Evolutionary conservation across 1,284 basidiomycete species (phyloP), one percentile per base, ranked within the genome.

Genomic region (Apiotrichum akiyoshidainum): DNA sequence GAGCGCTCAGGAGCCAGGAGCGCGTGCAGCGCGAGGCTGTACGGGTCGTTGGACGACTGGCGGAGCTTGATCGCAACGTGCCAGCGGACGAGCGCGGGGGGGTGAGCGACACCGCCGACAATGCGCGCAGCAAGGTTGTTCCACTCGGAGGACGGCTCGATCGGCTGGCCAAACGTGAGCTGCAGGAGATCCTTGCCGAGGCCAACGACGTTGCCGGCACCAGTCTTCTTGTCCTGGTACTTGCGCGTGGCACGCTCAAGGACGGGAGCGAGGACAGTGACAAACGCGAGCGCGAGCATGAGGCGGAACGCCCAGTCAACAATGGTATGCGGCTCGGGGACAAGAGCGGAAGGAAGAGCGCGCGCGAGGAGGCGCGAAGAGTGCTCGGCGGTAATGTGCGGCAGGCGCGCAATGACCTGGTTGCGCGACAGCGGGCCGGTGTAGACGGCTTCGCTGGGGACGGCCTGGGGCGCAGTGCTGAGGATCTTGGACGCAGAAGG

Each of bases 371-470:
- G 63, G n/a, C 72, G 65, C 7, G 71, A 68, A 31, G 62, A 59
- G 55, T 76, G 74, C 55, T 76, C 71, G 17, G 74, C 74, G 13
- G 68, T 71, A 51, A 76, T 72, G 33, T 75, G 61, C 0, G 74
- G 74, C 9, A 76, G 55, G 21, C 67, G 62, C 0, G 68, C 49
- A 33, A 76, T 57, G 41, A 75, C 67, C 54, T 75, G 68, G 33
- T 57, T 51, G 5, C 63, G 67, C 10, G 65, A 58, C 49, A 62
- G 31, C 16, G 40, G 41, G 41, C 54, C 55, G 14, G 52, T 40
- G 41, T 55, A 54, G 26, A 54, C 39, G 17, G 52, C 33, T n/a
- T 17, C 8, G 1, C 37, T 37, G 14, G 48, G 31, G 8, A 45
- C 46, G 34, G 37, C 50, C 50, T 5, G 52, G 45, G 42, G 63